Percentiles rank a stretch among this genome's conserved stretches.
Conservation (phyloP, 179 eudicot genomes). For the Gypsophila paniculata region DNA sequence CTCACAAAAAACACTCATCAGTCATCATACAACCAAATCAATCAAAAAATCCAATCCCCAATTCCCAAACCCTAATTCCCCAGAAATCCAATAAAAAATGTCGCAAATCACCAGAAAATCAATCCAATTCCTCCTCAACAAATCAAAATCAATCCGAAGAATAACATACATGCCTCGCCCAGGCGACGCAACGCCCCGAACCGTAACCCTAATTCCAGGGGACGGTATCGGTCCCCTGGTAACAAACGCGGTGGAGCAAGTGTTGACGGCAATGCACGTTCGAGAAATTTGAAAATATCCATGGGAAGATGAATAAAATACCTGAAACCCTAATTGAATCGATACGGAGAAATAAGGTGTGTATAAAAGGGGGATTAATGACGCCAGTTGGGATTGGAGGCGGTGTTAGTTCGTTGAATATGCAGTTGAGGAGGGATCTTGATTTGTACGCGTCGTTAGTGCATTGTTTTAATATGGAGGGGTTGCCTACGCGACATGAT, state of each 20-base stretch:
- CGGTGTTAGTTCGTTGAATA: conserved; percentile 73
- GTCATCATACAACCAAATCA: no score
- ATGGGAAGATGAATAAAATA: conserved; percentile 57
- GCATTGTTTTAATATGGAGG: conserved; percentile 65
- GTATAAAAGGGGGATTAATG: conserved; percentile 69
- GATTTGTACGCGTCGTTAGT: conserved; percentile 75
- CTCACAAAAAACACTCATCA: no score
- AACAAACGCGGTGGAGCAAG: conserved; percentile 77
- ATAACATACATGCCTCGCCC: conserved; percentile 95
- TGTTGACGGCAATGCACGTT: conserved; percentile 80
- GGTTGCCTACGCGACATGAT: conserved; percentile 63
- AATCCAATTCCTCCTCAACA: no score
- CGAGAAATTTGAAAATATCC: conserved; percentile 51
- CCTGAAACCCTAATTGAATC: conserved; percentile 62
- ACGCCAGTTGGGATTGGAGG: conserved; percentile 95
- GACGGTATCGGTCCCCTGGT: conserved; percentile 87
- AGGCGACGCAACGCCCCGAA: conserved; percentile 60
- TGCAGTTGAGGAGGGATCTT: conserved; percentile 61
- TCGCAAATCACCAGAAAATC: no score
- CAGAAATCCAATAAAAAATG: no score
- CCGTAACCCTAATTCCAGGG: conserved; percentile 75
- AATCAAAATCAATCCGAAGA: no score
- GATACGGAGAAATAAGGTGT: conserved; percentile 61
- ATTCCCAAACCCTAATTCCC: no score
- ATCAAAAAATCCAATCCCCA: no score